phyloP scores from a whole-genome alignment of 768 basidiomycete genomes.

The Leccinum variicolor region DNA sequence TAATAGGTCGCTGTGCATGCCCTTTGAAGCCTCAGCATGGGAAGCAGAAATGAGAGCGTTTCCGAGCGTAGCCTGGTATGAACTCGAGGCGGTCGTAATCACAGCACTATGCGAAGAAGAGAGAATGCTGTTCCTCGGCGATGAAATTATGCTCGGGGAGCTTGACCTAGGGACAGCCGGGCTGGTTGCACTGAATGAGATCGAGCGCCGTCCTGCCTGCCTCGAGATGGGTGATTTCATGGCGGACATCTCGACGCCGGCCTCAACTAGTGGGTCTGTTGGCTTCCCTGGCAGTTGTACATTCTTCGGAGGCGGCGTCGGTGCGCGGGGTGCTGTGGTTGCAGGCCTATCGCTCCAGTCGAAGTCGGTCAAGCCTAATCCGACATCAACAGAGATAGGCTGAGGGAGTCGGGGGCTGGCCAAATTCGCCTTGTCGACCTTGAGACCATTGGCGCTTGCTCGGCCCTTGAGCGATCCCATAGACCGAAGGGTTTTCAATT shows the following conservation, averaged over 20 bases:
- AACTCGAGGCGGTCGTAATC: constrained; percentile 23
- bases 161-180: constrained; percentile 33
- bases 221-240: constrained; percentile 39
- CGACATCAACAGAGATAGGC: constrained; percentile 51
- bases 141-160: constrained; percentile 50
- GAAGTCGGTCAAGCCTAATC: constrained; percentile 53
- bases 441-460: constrained; percentile 20
- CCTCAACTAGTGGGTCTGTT: constrained; percentile 15
- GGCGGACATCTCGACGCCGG: constrained; percentile 34
- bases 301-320: constrained; percentile 19
- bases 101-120: constrained; percentile 25
- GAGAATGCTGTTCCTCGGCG: constrained; percentile 46
- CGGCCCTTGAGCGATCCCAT: constrained; percentile 77
- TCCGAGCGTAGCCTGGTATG: constrained; percentile 68
- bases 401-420: constrained; percentile 54
- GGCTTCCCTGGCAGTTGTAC: constrained; percentile 17
- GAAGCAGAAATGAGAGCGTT: constrained; percentile 92
- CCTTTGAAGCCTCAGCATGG: constrained; percentile 90
- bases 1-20: constrained; percentile 86
- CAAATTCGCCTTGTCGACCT: constrained; percentile 37
- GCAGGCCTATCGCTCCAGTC: constrained; percentile 43
- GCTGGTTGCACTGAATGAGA: constrained; percentile 52
- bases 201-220: constrained; percentile 60
- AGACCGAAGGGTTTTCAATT: constrained; percentile 71
- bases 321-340: constrained; percentile 8